A percentile compares a stretch with the other conserved stretches of the same genome.
phyloP scores from a whole-genome alignment of 345 rosid species.

The Arabis hirsuta region DNA sequence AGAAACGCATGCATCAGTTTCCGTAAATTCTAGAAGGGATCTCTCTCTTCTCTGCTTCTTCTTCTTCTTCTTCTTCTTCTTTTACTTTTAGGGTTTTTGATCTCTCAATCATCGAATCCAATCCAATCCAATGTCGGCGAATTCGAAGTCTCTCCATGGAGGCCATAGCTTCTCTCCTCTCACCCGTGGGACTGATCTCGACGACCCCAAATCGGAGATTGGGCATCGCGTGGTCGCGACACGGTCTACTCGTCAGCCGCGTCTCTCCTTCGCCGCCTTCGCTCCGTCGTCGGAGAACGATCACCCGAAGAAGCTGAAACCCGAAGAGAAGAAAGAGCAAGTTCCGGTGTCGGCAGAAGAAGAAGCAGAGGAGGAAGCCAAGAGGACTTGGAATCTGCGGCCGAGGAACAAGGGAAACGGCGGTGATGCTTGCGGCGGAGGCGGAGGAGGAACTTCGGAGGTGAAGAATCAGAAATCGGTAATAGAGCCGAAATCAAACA shows the following conservation, averaged over 20 bases:
- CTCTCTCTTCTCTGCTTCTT: background rate
- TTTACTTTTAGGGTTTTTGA: constrained; percentile 37
- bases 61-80: background rate
- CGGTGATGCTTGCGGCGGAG: constrained; percentile 27
- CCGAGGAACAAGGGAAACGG: constrained; percentile 56
- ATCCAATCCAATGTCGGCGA: constrained; percentile 56
- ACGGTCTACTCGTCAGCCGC: constrained; percentile 64
- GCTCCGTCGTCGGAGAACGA: constrained; percentile 50
- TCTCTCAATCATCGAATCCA: constrained; percentile 33
- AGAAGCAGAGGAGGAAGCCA: constrained; percentile 50
- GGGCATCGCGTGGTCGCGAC: constrained; percentile 55
- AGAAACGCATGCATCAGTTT: constrained; percentile 63
- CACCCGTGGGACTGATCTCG: constrained; percentile 33
- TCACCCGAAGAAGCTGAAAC: constrained; percentile 26
- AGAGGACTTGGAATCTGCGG: constrained; percentile 82
- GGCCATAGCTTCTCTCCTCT: constrained; percentile 53
- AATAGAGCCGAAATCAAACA: constrained; percentile 61
- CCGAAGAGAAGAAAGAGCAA: constrained; percentile 27
- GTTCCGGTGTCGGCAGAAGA: constrained; percentile 38
- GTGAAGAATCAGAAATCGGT: constrained; percentile 42
- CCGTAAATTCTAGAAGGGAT: constrained; percentile 41
- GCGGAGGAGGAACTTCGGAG: constrained; percentile 32
- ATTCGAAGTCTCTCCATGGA: constrained; percentile 72
- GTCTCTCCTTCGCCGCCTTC: constrained; percentile 48
- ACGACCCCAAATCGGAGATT: constrained; percentile 40